phyloP scores from a whole-genome alignment of 2,329 filamentous ascomycete genomes.

The Aureobasidium vineae region DNA sequence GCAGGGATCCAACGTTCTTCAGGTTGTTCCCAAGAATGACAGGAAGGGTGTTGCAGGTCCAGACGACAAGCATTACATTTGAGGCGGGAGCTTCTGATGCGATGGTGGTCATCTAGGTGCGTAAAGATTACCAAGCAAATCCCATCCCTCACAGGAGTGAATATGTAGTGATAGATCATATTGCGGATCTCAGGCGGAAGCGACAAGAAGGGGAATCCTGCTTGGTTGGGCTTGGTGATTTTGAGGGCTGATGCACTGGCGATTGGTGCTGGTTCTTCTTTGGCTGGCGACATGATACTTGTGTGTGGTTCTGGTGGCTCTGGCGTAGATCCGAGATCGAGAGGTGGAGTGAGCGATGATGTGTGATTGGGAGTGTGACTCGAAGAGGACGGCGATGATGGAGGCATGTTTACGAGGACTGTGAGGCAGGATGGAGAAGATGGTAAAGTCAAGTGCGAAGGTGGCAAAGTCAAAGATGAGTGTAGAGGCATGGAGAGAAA shows the following conservation, averaged over 20 bases:
- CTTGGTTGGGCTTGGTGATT: neutral
- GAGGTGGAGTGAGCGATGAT: neutral
- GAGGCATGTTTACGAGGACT: neutral
- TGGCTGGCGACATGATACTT: neutral
- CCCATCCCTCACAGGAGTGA: neutral
- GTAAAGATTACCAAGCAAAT: neutral
- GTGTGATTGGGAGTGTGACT: neutral
- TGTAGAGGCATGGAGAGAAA: neutral
- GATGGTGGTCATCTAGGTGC: neutral
- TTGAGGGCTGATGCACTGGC: neutral
- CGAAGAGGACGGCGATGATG: neutral
- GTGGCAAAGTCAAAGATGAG: neutral
- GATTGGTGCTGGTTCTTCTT: neutral
- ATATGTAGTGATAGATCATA: neutral
- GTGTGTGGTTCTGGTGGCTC: neutral
- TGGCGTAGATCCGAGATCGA: neutral
- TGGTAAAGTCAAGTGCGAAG: neutral
- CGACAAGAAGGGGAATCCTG: neutral
- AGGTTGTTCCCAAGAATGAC: neutral
- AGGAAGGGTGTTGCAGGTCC: neutral
- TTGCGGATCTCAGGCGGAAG: constrained; percentile 13
- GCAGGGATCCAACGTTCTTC: neutral
- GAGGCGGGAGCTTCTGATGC: neutral
- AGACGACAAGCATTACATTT: neutral
- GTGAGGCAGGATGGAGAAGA: neutral